Base-by-base conservation (phyloP, 2,329 filamentous ascomycete species). In the Pseudogymnoascus sp. region DNA sequence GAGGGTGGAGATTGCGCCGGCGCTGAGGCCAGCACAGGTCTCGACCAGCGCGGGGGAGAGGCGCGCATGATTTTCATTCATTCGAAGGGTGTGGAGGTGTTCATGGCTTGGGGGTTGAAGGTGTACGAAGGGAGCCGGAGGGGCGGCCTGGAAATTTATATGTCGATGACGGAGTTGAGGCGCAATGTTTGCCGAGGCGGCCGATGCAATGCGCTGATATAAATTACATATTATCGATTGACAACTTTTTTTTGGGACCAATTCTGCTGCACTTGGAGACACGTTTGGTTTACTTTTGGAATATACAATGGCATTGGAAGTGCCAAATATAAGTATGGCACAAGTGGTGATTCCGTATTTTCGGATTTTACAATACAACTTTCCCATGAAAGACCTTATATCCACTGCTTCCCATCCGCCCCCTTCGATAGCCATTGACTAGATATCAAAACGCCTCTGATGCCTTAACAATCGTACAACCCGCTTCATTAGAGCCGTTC, bases 11-110 rank as follows among this genome's bases (percentile, higher is more conserved):
- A 92, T 83, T 64, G 92, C 83, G 67, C 95, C 95, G 65, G 95
- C 95, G 68, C 89, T 90, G 76, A 99, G 89, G 71, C 95, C 95
- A 67, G 95, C 92, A 75, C 93, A 81, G 73, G 89, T 89, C 83
- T 98, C 95, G 77, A 97, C 85, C 73, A 90, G 77, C 71, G 90
- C 91, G 77, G 90, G 86, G 73, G 89, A 88, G 74, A 89, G 80
- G 77, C 83, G 85, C 79, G 79, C 83, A 73, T 74, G 71, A 66
- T 73, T 72, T 64, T 75, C 71, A 67, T 64, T 72, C 73, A 75
- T 75, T 68, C 64, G 69, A 67, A 65, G 67, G 60, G 25, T 37
- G 25, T 60, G 39, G 19, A 54, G 64, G 65, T 41, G 36, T 61
- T 63, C 60, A 65, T 64, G 66, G 66, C 37, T 25, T 62, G 64